Conservation (phyloP, 164 flowering plant species). For the Tetrastigma voinierianum region DNA sequence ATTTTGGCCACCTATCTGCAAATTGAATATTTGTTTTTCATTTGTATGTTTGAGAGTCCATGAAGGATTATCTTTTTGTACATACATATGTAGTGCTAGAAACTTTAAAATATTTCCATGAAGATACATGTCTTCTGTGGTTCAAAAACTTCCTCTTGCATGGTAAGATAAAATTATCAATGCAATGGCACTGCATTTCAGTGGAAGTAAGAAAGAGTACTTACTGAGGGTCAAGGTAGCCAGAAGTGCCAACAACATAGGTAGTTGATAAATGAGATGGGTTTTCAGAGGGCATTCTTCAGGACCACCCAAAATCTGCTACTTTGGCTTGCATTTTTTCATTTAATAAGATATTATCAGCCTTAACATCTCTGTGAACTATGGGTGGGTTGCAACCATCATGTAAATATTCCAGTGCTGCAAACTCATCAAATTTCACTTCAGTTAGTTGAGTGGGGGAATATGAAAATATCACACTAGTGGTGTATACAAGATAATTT, state of each 20-base stretch:
- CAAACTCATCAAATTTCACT: neutral
- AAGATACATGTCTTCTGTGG: too few relatives aligned
- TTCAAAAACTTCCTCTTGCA: too few relatives aligned
- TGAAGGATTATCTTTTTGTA: too few relatives aligned
- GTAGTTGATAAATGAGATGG: conserved; percentile 17
- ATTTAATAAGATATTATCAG: conserved; percentile 18
- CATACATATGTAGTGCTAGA: too few relatives aligned
- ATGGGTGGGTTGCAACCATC: conserved; percentile 26
- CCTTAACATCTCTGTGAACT: conserved; percentile 31
- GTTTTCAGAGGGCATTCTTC: conserved; percentile 10
- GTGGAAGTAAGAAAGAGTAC: neutral
- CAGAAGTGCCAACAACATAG: conserved; percentile 28
- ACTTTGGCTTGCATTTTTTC: conserved; percentile 18
- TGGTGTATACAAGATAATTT: neutral
- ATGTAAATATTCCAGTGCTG: conserved; percentile 30
- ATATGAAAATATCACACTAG: neutral
- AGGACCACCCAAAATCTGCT: conserved; percentile 35
- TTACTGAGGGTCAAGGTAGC: conserved; percentile 37
- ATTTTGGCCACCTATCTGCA: too few relatives aligned
- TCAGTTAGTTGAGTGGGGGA: neutral
- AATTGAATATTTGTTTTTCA: too few relatives aligned
- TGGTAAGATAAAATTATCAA: too few relatives aligned
- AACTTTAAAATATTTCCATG: too few relatives aligned
- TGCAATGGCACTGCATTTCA: too few relatives aligned
- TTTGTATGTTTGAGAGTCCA: too few relatives aligned